A percentile compares a stretch with the other conserved stretches of the same genome.
phyloP scores from a whole-genome alignment of 1,284 basidiomycete genomes.

The Microbotryum lychnidis-dioicae region DNA sequence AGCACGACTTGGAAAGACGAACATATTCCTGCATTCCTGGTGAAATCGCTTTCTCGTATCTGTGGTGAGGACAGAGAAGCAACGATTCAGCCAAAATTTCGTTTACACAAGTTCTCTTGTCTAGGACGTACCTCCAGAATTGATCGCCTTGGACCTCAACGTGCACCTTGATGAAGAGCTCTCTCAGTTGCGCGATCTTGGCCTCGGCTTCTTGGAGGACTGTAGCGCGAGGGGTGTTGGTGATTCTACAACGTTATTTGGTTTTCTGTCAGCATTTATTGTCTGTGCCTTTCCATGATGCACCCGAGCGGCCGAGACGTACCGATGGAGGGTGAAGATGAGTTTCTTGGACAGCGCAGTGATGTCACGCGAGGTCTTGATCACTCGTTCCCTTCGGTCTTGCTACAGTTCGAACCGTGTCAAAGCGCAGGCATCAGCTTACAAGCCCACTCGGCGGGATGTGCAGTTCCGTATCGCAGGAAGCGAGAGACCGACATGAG shows the following conservation, averaged over 20 bases:
- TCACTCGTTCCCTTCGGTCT: constrained; percentile 57
- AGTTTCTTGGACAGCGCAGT: constrained; percentile 89
- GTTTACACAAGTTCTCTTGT: neutral
- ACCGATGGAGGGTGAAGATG: constrained; percentile 85
- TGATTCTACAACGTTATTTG: neutral
- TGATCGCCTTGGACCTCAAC: constrained; percentile 54
- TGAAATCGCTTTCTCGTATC: constrained; percentile 32
- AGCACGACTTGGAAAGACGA: constrained; percentile 3
- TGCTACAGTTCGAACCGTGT: constrained; percentile 26
- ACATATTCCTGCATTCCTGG: constrained; percentile 42
- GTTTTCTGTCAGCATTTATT: constrained; percentile 1
- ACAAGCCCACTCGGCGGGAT: neutral
- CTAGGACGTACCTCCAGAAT: constrained; percentile 57
- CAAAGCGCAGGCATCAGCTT: neutral
- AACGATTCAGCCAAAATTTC: neutral
- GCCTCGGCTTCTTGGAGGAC: constrained; percentile 54
- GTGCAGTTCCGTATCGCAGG: neutral
- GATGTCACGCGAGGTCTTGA: constrained; percentile 70
- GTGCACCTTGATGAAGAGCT: constrained; percentile 56
- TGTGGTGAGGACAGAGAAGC: neutral
- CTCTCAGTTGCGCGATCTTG: constrained; percentile 64
- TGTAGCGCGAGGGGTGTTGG: constrained; percentile 6
- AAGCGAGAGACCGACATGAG: constrained; percentile 57
- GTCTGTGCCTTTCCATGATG: too few relatives aligned
- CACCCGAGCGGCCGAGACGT: constrained; percentile 29